phyloP scores from a whole-genome alignment of 176 grass and related monocot genomes.

The Oryza glumipatula region DNA sequence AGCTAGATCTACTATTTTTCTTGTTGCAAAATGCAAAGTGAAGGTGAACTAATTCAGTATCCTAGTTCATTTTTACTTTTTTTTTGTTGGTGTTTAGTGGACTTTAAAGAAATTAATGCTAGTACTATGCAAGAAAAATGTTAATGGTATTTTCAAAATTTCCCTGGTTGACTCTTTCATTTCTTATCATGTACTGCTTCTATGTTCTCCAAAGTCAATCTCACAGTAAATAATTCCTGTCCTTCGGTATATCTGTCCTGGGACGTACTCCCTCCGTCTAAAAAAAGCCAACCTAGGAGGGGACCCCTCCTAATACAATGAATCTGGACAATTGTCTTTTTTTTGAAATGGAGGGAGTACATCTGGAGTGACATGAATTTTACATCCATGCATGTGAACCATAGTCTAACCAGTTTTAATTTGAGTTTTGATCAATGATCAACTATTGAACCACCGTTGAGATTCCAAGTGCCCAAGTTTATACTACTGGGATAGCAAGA shows the following conservation, averaged over 20 bases:
- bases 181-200: not conserved
- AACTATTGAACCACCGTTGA: conserved; percentile 7
- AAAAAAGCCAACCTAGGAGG: no score
- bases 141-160: no score
- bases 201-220: not conserved
- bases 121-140: no score
- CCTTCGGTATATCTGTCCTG: not conserved
- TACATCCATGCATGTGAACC: not conserved
- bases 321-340: no score
- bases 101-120: no score
- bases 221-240: not conserved
- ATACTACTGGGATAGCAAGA: not conserved
- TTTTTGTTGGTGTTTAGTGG: not conserved
- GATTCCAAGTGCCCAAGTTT: not conserved
- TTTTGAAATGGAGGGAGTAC: no score
- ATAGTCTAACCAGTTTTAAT: not conserved
- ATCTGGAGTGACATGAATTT: not conserved
- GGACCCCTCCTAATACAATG: no score
- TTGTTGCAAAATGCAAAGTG: not conserved
- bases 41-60: no score
- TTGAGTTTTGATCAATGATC: not conserved
- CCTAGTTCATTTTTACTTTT: not conserved
- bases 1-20: not conserved
- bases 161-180: no score
- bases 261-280: no score